Evolutionary conservation across 306 rosid genomes (phyloP).

Genomic region (Adenanthera pavonina): DNA sequence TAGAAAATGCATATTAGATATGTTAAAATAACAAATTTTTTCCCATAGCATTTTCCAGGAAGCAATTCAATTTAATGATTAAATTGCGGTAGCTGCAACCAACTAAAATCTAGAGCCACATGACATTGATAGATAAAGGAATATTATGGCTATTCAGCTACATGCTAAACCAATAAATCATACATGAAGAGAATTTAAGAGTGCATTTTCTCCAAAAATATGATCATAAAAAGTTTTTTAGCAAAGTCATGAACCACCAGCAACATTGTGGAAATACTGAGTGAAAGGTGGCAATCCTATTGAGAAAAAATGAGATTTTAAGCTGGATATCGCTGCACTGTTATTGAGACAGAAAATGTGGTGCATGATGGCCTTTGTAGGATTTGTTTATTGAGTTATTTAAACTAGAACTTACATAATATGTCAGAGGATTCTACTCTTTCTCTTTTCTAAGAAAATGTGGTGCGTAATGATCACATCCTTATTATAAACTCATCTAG

Average conservation of each 20-base stretch:
- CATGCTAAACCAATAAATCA: not conserved
- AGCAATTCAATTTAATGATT: not conserved
- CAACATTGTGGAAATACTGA: not conserved
- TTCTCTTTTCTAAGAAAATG: not conserved
- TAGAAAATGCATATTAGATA: not conserved
- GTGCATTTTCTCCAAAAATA: not conserved
- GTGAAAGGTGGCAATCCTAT: not conserved
- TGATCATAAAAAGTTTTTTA: not conserved
- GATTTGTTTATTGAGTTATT: not conserved
- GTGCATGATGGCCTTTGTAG: not conserved
- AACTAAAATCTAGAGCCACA: conserved; percentile 2
- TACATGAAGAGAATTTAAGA: not conserved
- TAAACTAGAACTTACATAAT: not conserved
- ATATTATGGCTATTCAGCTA: not conserved
- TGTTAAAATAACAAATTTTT: conserved; percentile 8
- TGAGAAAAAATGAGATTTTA: not conserved
- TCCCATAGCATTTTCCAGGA: not conserved
- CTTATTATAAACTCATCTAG: not conserved
- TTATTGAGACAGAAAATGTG: not conserved
- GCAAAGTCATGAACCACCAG: not conserved
- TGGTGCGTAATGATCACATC: not conserved
- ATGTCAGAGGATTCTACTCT: not conserved
- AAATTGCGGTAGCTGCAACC: not conserved
- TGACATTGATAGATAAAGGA: not conserved
- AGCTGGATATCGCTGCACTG: not conserved